phyloP scores from a whole-genome alignment of 257 asterid species.

The Plantago major region DNA sequence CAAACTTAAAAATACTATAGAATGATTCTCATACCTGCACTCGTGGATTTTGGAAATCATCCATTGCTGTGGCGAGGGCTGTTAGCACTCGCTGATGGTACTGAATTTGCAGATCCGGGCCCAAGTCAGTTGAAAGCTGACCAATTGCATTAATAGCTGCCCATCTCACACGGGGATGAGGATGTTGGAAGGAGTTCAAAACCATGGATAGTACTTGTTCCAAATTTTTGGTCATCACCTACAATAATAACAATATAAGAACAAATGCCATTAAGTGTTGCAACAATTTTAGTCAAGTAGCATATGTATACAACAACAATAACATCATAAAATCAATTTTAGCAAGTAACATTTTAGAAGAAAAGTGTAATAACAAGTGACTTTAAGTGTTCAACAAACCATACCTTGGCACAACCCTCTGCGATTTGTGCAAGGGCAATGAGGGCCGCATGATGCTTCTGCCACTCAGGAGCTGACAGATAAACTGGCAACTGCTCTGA shows the following conservation, averaged over 20 bases:
- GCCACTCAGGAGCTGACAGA: constrained; percentile 89
- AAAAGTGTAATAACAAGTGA: not conserved
- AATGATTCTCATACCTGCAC: constrained; percentile 62
- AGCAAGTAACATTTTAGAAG: not conserved
- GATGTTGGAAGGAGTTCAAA: constrained; percentile 87
- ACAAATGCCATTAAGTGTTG: too few relatives aligned
- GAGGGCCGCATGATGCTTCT: constrained; percentile 88
- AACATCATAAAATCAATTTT: not conserved
- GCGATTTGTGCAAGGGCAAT: constrained; percentile 98
- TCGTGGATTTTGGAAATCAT: constrained; percentile 88
- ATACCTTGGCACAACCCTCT: constrained; percentile 94
- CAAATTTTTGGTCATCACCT: constrained; percentile 90
- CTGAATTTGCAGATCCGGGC: constrained; percentile 92
- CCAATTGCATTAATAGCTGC: constrained; percentile 99
- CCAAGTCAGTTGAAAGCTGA: constrained; percentile 95
- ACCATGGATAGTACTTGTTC: constrained; percentile 92
- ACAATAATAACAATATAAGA: not conserved
- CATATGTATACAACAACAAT: too few relatives aligned
- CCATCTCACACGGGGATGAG: constrained; percentile 98
- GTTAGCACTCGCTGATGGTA: constrained; percentile 78
- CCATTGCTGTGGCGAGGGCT: constrained; percentile 85
- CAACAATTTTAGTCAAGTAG: too few relatives aligned
- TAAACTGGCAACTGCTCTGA: constrained; percentile 76
- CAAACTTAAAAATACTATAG: not conserved
- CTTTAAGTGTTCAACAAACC: not conserved